Percentiles rank a stretch among this genome's conserved stretches.
These are phyloP conservation scores for Stachybotrys elegans DNA, from an alignment of 2,329 filamentous ascomycete genomes.

Conservation along the genomic window DNA sequence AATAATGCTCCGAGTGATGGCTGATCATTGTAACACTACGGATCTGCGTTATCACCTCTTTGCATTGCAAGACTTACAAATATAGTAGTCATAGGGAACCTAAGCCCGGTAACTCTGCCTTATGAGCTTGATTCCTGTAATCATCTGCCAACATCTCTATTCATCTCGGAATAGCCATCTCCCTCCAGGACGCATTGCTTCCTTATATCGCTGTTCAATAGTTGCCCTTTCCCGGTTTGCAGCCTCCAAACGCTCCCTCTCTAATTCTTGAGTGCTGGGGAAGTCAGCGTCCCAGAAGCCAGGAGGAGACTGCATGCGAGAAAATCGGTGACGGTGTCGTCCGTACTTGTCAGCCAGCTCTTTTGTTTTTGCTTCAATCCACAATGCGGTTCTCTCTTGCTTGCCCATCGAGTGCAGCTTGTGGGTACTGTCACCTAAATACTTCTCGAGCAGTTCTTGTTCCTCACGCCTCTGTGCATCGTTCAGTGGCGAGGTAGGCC, in stretches of 20 bases:
- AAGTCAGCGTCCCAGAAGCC: conserved; percentile 92
- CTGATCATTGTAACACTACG: too few relatives aligned
- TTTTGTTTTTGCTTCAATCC: conserved; percentile 71
- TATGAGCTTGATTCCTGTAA: too few relatives aligned
- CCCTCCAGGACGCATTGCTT: conserved; percentile 74
- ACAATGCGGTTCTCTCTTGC: conserved; percentile 58
- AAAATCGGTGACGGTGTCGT: conserved; percentile 70
- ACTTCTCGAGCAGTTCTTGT: conserved; percentile 47
- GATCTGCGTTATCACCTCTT: too few relatives aligned
- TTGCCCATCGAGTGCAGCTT: conserved; percentile 52
- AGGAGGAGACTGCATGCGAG: conserved; percentile 68
- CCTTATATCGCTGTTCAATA: conserved; percentile 69
- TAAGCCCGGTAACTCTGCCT: too few relatives aligned
- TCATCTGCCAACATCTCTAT: too few relatives aligned
- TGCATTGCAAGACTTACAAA: too few relatives aligned
- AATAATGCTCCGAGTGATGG: too few relatives aligned
- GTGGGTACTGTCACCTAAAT: conserved; percentile 54
- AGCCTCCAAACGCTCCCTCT: conserved; percentile 60
- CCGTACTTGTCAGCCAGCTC: conserved; percentile 71
- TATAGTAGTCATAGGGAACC: too few relatives aligned
- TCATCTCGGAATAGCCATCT: conserved; percentile 82
- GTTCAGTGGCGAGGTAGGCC: conserved; percentile 32
- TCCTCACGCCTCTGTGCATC: conserved; percentile 34
- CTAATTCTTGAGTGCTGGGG: conserved; percentile 77
- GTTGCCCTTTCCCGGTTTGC: conserved; percentile 56